A percentile compares a stretch with the other conserved stretches of the same genome.
Conservation (phyloP, 352 stramenopile species). For the Phytophthora fragariae region DNA sequence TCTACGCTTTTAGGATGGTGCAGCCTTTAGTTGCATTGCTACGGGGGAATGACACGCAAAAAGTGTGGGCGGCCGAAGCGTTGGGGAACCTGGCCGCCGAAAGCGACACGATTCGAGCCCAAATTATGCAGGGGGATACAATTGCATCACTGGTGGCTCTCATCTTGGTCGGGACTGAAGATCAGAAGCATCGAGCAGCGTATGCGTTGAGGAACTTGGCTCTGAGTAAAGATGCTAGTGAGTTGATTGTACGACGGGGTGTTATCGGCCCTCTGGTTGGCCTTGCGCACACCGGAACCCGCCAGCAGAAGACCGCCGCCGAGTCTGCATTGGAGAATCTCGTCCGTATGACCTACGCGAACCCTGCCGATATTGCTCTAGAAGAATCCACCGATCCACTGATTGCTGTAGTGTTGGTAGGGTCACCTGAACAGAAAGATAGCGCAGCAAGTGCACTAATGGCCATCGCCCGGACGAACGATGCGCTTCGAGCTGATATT, state of each 20-base stretch:
- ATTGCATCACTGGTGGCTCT: constrained; percentile 5
- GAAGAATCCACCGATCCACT: not conserved
- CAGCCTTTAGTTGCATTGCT: not conserved
- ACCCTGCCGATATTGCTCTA: not conserved
- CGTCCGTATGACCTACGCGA: not conserved
- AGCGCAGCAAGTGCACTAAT: not conserved
- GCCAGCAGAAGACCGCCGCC: not conserved
- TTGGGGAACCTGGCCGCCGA: not conserved
- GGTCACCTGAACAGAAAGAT: not conserved
- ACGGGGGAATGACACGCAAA: constrained; percentile 1
- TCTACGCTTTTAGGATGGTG: not conserved
- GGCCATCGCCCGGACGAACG: not conserved
- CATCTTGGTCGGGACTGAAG: not conserved
- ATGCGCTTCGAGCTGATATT: constrained; percentile 4
- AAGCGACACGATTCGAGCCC: not conserved
- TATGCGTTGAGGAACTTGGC: constrained; percentile 3
- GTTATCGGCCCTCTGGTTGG: not conserved
- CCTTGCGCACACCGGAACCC: not conserved
- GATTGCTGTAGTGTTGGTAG: not conserved
- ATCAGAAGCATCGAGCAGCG: constrained; percentile 8
- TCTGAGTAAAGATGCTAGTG: not conserved
- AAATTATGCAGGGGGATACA: not conserved
- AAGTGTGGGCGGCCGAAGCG: constrained; percentile 2
- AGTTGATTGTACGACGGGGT: not conserved
- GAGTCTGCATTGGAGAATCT: not conserved